A percentile compares a stretch with the other conserved stretches of the same genome.
These are phyloP conservation scores for Paraleonurus japonicus DNA, from an alignment of 257 asterid genomes.

Conservation along the genomic window DNA sequence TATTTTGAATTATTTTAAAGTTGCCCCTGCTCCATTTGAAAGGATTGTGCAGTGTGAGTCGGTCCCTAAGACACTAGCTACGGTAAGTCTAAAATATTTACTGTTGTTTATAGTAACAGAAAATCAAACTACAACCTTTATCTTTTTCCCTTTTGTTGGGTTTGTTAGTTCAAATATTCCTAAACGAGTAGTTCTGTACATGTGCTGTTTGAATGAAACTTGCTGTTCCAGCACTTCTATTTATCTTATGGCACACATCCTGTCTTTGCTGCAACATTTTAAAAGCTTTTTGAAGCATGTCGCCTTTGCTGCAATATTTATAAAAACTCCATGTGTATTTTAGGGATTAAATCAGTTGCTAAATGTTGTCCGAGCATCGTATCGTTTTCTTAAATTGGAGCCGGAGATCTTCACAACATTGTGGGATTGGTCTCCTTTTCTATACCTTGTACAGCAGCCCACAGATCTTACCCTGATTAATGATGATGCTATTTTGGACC, in stretches of 20 bases:
- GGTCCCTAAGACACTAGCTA: constrained; percentile 32
- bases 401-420: constrained; percentile 55
- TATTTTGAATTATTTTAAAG: constrained; percentile 57
- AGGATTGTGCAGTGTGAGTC: constrained; percentile 48
- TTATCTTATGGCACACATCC: no score
- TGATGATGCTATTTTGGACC: constrained; percentile 43
- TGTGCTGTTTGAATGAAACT: not conserved
- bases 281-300: not conserved
- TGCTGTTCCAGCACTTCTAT: no score
- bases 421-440: constrained; percentile 89
- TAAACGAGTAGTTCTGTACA: not conserved
- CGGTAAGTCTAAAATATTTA: constrained; percentile 40
- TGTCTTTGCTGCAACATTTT: no score
- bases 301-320: constrained; percentile 11
- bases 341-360: constrained; percentile 56
- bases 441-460: constrained; percentile 47
- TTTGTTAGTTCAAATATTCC: not conserved
- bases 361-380: constrained; percentile 58
- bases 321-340: not conserved
- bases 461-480: constrained; percentile 27
- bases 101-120: not conserved
- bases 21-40: constrained; percentile 88
- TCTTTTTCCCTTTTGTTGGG: not conserved
- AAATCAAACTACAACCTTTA: not conserved
- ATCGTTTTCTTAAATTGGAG: constrained; percentile 64